phyloP scores from a whole-genome alignment of 306 rosid genomes.

The Ammopiptanthus mongolicus region DNA sequence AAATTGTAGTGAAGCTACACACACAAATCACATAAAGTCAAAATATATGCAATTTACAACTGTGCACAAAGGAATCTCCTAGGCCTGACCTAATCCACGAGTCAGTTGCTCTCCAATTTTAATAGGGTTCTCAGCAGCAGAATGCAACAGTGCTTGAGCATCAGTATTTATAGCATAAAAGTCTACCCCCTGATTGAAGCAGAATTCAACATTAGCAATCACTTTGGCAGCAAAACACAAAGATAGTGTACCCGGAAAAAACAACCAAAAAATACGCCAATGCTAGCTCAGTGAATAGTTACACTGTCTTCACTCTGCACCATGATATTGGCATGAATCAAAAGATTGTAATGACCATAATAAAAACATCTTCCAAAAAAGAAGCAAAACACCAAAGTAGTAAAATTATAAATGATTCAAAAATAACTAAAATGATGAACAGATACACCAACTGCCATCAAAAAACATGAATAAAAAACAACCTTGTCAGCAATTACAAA shows the following conservation, averaged over 20 bases:
- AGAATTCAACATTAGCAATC: slow-evolving; percentile 27
- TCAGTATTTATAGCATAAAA: slow-evolving; percentile 95
- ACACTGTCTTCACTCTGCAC: background rate
- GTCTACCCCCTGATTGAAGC: slow-evolving; percentile 69
- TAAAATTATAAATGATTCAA: background rate
- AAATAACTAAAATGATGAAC: background rate
- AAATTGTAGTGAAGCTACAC: background rate
- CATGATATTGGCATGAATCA: background rate
- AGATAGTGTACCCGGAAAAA: too few species aligned
- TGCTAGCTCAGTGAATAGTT: background rate
- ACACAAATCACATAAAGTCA: background rate
- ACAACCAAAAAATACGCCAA: background rate
- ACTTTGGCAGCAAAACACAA: background rate
- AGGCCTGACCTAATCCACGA: slow-evolving; percentile 82
- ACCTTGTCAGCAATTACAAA: background rate
- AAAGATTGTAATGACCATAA: background rate
- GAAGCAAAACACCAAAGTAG: background rate
- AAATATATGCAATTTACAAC: background rate
- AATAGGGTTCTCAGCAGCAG: slow-evolving; percentile 80
- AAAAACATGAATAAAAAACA: background rate
- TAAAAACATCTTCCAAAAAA: background rate
- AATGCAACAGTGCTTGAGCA: slow-evolving; percentile 79
- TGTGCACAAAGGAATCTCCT: background rate
- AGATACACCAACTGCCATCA: background rate
- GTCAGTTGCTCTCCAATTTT: slow-evolving; percentile 94